A percentile compares a stretch with the other conserved stretches of the same genome.
These are phyloP conservation scores for Wickerhamomyces kurtzmanii DNA, from an alignment of 805 yeast species.

Conservation along the genomic window DNA sequence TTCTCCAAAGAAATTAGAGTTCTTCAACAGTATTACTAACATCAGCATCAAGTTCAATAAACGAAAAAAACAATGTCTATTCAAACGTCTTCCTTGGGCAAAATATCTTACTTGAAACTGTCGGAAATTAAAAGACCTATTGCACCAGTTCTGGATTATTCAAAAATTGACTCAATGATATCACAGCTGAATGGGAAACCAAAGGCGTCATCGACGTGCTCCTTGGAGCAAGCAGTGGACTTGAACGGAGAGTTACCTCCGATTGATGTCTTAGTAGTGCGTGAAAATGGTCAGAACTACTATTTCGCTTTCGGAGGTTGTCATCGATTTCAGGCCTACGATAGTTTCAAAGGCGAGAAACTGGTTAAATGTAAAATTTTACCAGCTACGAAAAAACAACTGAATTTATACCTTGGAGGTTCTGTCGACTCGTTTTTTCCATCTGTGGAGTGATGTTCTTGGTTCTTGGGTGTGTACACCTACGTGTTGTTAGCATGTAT, in stretches of 20 bases:
- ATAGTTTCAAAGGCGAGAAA: conserved; percentile 31
- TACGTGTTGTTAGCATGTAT: too few relatives aligned
- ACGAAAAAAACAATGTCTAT: conserved; percentile 42
- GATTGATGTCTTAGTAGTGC: conserved; percentile 63
- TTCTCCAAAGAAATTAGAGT: too few relatives aligned
- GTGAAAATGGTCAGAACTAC: conserved; percentile 48
- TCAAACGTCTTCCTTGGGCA: conserved; percentile 48
- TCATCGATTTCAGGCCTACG: conserved; percentile 84
- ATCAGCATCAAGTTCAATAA: not conserved
- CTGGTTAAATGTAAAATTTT: conserved; percentile 62
- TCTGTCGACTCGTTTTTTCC: conserved; percentile 38
- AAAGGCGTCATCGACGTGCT: conserved; percentile 52
- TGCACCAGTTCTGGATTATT: conserved; percentile 70
- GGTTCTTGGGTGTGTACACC: too few relatives aligned
- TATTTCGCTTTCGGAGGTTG: conserved; percentile 90
- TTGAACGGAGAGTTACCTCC: conserved; percentile 66
- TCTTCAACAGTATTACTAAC: too few relatives aligned
- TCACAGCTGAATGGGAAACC: conserved; percentile 59
- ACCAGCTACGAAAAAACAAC: conserved; percentile 66
- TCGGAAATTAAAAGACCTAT: conserved; percentile 69
- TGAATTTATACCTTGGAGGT: conserved; percentile 62
- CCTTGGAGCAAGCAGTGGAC: conserved; percentile 24
- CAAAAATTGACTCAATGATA: conserved; percentile 73
- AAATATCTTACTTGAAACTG: conserved; percentile 53
- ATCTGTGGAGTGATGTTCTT: too few relatives aligned